phyloP scores from a whole-genome alignment of 2,329 filamentous ascomycete species.

The Fusarium transvaalense region DNA sequence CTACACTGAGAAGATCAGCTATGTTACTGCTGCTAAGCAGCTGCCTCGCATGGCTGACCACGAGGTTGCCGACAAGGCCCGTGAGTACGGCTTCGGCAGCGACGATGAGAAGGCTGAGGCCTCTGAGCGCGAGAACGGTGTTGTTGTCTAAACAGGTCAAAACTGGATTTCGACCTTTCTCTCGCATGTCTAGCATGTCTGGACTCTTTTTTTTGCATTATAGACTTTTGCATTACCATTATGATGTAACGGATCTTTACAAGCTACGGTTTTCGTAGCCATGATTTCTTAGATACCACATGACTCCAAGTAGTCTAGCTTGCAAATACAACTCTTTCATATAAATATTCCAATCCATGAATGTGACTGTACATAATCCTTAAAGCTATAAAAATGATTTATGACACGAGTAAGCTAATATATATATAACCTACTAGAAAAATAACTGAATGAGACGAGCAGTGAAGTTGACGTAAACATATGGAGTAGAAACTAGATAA shows the following conservation, averaged over 20 bases:
- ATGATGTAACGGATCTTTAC: slow-evolving; percentile 11
- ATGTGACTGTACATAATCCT: no score
- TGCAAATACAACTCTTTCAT: slow-evolving; percentile 3
- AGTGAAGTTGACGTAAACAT: no score
- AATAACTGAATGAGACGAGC: no score
- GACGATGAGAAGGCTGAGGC: slow-evolving; percentile 22
- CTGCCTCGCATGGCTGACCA: slow-evolving; percentile 56
- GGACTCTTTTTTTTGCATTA: slow-evolving; percentile 7
- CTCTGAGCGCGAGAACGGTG: slow-evolving; percentile 27
- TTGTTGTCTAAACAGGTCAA: slow-evolving; percentile 20
- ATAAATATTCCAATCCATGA: background rate
- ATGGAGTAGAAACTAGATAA: no score
- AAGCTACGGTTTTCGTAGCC: background rate
- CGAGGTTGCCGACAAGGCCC: slow-evolving; percentile 32
- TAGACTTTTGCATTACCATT: slow-evolving; percentile 2
- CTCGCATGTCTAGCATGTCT: background rate
- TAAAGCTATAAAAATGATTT: no score
- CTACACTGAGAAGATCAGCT: slow-evolving; percentile 68
- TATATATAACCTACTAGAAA: no score
- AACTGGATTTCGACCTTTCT: slow-evolving; percentile 3
- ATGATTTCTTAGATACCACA: slow-evolving; percentile 12
- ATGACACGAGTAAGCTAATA: no score
- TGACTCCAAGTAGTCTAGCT: slow-evolving; percentile 7
- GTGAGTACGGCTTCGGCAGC: slow-evolving; percentile 26
- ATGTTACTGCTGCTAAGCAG: slow-evolving; percentile 68